Conservation (phyloP, 1,284 basidiomycete genomes). For the Lignosus rhinocerotis region DNA sequence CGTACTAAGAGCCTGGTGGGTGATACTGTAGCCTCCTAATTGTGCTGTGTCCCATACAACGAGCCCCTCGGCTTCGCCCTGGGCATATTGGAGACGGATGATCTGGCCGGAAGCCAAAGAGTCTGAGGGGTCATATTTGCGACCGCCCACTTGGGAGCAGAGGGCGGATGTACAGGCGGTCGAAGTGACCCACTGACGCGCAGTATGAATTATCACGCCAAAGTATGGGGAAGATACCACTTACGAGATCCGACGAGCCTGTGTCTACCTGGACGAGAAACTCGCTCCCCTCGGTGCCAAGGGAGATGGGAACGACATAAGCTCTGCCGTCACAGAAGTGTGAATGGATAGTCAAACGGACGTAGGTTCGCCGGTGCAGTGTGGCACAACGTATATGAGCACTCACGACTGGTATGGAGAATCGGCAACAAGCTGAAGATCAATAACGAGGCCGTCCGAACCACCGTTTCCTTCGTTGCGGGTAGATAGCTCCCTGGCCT, state of each 20-base stretch:
- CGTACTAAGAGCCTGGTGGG: constrained; percentile 63
- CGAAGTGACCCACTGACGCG: constrained; percentile 50
- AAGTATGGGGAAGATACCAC: constrained; percentile 25
- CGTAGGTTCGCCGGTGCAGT: neutral
- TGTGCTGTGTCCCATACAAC: constrained; percentile 66
- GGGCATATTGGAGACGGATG: constrained; percentile 58
- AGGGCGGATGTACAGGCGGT: constrained; percentile 49
- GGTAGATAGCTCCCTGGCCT: constrained; percentile 7
- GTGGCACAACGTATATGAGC: neutral
- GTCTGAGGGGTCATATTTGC: constrained; percentile 53
- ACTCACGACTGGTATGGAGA: constrained; percentile 56
- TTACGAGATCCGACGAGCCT: constrained; percentile 73
- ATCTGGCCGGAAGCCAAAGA: constrained; percentile 40
- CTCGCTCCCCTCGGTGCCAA: constrained; percentile 50
- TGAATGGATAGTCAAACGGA: constrained; percentile 6
- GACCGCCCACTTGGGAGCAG: constrained; percentile 45
- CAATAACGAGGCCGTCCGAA: constrained; percentile 50
- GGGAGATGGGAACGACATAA: constrained; percentile 57
- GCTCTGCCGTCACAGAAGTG: constrained; percentile 40
- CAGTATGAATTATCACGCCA: neutral
- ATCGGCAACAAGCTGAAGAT: constrained; percentile 49
- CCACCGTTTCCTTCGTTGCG: constrained; percentile 41
- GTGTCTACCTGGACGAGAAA: constrained; percentile 70
- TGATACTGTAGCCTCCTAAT: constrained; percentile 58
- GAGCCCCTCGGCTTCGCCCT: constrained; percentile 56